Conservation (phyloP, 331 rosid genomes). For the Phaseolus coccineus region DNA sequence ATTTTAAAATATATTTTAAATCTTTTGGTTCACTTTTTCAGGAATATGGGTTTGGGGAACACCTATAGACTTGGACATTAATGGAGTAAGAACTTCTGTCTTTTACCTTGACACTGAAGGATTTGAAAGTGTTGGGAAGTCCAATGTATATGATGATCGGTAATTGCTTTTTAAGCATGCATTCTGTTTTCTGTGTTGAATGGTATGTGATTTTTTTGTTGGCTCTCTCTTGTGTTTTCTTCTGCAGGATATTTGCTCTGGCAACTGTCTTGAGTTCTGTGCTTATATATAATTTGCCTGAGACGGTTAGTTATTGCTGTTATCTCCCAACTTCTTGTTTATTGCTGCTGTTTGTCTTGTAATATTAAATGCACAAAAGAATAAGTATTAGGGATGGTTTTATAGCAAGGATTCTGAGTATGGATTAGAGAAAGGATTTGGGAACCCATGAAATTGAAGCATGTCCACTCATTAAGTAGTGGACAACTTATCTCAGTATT, state of each 20-base stretch:
- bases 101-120: constrained; percentile 97
- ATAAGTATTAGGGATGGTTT: not conserved
- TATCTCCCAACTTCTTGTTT: constrained; percentile 15
- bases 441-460: constrained; percentile 15
- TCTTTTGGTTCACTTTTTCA: constrained; percentile 45
- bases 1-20: constrained; percentile 12
- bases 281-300: constrained; percentile 91
- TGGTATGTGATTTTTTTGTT: constrained; percentile 16
- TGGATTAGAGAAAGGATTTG: constrained; percentile 18
- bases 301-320: constrained; percentile 70
- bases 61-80: constrained; percentile 77
- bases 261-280: constrained; percentile 97
- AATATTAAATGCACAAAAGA: constrained; percentile 24
- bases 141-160: constrained; percentile 98
- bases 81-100: constrained; percentile 90
- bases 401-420: constrained; percentile 1
- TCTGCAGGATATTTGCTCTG: constrained; percentile 89
- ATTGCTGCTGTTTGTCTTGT: constrained; percentile 41
- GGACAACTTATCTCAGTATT: not conserved
- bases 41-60: constrained; percentile 99
- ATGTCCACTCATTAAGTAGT: not conserved
- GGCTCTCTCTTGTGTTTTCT: constrained; percentile 41
- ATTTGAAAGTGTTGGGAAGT: constrained; percentile 96
- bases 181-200: constrained; percentile 36
- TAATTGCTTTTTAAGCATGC: constrained; percentile 53